Evolutionary conservation across 177 flowering plant genomes (phyloP), one percentile per base, ranked within the genome.

Genomic region (Vitis hybrid): DNA sequence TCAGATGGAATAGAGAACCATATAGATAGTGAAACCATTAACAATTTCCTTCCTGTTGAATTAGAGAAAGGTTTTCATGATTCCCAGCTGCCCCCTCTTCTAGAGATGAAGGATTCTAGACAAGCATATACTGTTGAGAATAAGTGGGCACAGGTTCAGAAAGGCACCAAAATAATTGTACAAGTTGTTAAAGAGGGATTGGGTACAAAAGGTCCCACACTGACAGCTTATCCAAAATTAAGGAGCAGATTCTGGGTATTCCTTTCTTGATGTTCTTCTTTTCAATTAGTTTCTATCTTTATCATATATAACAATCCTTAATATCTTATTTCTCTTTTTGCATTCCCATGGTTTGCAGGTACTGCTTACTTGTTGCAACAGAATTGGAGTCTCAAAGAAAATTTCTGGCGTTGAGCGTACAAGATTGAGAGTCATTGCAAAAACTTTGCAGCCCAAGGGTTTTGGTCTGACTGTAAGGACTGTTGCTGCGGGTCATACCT

Each of bases 161-260:
- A 84, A 79, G 95, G 98, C 57, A 91, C 99, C 66, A 94, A 90
- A 79, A 83, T 92, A 61, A 75, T 94, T 74, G 99, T 94, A 1
- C 99, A 94, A 84, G 99, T 94, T 81, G 91, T 87, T 55, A 94
- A 94, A 79, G 97, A 94, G 84, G 99, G 97, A 58, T 79, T 94
- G 72, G 99, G 99, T 61, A 84, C 94, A n/a, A 94, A 94, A 81
- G 90, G 93, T 75, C 99, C 99, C 16, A 77, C 88, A 39, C 74
- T 94, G 76, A 89, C 99, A 77, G 86, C 99, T 62, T 91, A 87
- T 80, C 98, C 97, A 50, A 90, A 85, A 79, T 70, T 94, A 60
- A 82, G 85, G 76, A 92, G 99, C 87, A 85, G 99, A 83, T 94
- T 94, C 80, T 94, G 99, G 99, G 99, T 94, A 85, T 19, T 75